These are phyloP conservation scores for Raphanus hybrid DNA, from an alignment of 441 rosid genomes.

Conservation along the genomic window DNA sequence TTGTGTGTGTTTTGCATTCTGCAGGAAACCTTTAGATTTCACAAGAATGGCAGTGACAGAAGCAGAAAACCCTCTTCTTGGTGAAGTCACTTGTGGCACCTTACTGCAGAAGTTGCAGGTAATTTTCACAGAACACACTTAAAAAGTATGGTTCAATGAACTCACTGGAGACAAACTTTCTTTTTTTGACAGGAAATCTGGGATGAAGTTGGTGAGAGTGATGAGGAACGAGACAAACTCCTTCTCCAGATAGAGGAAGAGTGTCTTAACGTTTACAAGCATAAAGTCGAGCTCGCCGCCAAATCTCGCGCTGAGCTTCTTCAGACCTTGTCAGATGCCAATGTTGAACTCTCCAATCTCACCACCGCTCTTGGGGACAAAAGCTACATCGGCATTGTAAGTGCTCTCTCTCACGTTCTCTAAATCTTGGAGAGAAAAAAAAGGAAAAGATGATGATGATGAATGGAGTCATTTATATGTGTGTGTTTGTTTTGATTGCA, in stretches of 20 bases:
- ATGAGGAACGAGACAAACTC: conserved; percentile 85
- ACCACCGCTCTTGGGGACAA: conserved; percentile 82
- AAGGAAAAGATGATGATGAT: too few relatives aligned
- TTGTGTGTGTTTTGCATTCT: conserved; percentile 6
- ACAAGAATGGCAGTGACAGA: conserved; percentile 67
- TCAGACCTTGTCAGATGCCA: conserved; percentile 48
- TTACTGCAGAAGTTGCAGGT: conserved; percentile 86
- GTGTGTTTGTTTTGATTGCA: conserved; percentile 34
- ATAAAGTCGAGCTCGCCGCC: conserved; percentile 82
- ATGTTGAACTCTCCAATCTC: conserved; percentile 75
- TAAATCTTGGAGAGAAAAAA: neutral
- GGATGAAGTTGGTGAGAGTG: conserved; percentile 96
- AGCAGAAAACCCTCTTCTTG: conserved; percentile 70
- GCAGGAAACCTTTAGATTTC: conserved; percentile 15
- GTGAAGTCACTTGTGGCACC: conserved; percentile 80
- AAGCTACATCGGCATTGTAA: conserved; percentile 62
- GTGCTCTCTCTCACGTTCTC: conserved; percentile 27
- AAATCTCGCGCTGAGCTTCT: conserved; percentile 86
- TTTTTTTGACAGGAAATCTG: conserved; percentile 68
- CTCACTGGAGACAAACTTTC: conserved; percentile 15
- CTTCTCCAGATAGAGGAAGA: conserved; percentile 92
- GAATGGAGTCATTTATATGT: conserved; percentile 3
- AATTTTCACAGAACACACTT: conserved; percentile 17
- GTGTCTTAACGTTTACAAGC: conserved; percentile 88
- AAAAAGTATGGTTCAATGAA: neutral